Percentiles rank a stretch among this genome's conserved stretches.
These are phyloP conservation scores for Calonectria hawksworthii DNA, from an alignment of 2,329 filamentous ascomycete species.

Conservation along the genomic window DNA sequence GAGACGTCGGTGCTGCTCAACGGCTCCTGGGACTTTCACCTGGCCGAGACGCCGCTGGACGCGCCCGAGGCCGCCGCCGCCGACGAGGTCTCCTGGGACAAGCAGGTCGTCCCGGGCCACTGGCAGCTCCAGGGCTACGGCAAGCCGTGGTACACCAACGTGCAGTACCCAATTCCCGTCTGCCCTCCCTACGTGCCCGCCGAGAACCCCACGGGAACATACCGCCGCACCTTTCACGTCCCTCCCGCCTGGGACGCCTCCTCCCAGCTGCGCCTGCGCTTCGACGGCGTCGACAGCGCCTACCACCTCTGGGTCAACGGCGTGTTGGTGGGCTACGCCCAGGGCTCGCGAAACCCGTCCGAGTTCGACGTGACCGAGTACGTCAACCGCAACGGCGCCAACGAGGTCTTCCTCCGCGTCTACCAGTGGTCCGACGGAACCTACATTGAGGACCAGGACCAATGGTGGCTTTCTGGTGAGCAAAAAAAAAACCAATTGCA, in stretches of 20 bases:
- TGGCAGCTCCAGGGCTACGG: constrained; percentile 81
- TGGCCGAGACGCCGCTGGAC: constrained; percentile 60
- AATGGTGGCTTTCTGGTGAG: constrained; percentile 77
- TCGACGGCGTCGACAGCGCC: constrained; percentile 80
- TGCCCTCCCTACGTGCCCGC: constrained; percentile 73
- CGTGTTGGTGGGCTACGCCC: constrained; percentile 74
- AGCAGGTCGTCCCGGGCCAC: constrained; percentile 73
- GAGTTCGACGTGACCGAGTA: constrained; percentile 76
- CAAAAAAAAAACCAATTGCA: constrained; percentile 58
- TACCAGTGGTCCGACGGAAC: constrained; percentile 79
- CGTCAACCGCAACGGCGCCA: constrained; percentile 57
- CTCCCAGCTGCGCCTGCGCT: constrained; percentile 73
- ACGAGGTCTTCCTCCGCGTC: constrained; percentile 73
- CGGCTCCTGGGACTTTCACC: constrained; percentile 70
- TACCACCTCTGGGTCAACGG: constrained; percentile 80
- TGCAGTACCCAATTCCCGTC: constrained; percentile 75
- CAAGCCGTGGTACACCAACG: constrained; percentile 77
- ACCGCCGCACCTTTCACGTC: constrained; percentile 68
- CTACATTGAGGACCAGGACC: constrained; percentile 79
- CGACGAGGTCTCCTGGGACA: constrained; percentile 65
- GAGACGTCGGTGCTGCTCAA: constrained; percentile 65
- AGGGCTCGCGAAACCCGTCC: constrained; percentile 76
- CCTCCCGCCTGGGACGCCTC: constrained; percentile 60
- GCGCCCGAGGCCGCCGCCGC: constrained; percentile 68
- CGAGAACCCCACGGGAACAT: constrained; percentile 76